Base-by-base conservation (phyloP, 1,284 basidiomycete genomes). In the Vanrija sp. region DNA sequence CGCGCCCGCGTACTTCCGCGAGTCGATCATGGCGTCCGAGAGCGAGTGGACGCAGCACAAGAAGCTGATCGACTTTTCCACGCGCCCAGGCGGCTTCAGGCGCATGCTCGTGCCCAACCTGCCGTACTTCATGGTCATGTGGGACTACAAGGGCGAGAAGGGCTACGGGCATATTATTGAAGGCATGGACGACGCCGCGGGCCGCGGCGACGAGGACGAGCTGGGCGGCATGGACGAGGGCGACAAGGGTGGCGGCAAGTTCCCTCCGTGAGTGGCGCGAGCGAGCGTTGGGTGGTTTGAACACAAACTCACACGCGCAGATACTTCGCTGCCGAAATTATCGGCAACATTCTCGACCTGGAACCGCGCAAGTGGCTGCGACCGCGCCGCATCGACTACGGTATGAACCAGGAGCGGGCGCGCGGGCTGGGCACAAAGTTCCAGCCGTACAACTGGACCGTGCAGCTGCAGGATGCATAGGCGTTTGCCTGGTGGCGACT, bases 71-170 rank as follows among this genome's bases (percentile, higher is more conserved):
- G 88, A 95, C 69, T 98, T 99, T 71, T 85, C 88, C 3, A 77
- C 84, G 8, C 83, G 92, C 2, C 89, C 91, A 0, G 91, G 91
- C 21, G 91, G 91, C 5, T 96, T 96, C 79, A 80, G 92, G 46
- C 83, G 92, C 1, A 85, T 89, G 38, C 89, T 99, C 86, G 95
- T 98, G 6, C 86, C 94, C 2, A 93, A 97, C 66, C 78, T 99
- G 43, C 96, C 96, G 0, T 98, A 99, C 78, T 99, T 99, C 72
- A 94, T 94, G 87, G 89, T 98, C 1, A 89, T 92, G 67, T 99
- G 94, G 78, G 96, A 99, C 77, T 84, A 98, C 78, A 94, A 92
- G 68, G 94, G 95, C 28, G 91, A 95, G 76, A 92, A 90, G 72
- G 93, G 93, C 1, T 98, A 93, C 71, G 96, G 96, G 0, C 96